These are phyloP conservation scores for Alnus rubra DNA, from an alignment of 306 rosid species.

Conservation along the genomic window DNA sequence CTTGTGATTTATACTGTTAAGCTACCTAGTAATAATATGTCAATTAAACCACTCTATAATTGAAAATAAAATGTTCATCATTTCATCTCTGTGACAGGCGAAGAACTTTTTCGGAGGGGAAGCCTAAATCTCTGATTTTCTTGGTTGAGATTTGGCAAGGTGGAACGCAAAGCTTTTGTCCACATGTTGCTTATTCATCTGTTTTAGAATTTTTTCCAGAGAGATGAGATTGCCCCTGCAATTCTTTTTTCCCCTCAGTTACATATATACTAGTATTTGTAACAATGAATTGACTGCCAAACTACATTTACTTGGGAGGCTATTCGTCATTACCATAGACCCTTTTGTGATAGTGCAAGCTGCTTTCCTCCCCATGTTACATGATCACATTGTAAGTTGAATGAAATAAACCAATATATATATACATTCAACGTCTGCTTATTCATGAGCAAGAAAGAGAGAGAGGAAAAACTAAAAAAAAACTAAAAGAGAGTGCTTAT, in stretches of 20 bases:
- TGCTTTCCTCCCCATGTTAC: conserved; percentile 19
- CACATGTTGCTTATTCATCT: conserved; percentile 24
- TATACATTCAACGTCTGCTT: background rate
- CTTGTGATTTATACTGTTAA: conserved; percentile 4
- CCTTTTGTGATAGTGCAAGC: conserved; percentile 27
- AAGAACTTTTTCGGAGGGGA: conserved; percentile 51
- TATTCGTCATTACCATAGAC: background rate
- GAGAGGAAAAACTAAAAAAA: too few relatives aligned
- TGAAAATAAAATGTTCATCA: conserved; percentile 25
- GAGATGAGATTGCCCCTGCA: background rate
- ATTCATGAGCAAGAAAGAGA: background rate
- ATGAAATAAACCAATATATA: conserved; percentile 8
- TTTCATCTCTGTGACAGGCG: conserved; percentile 51
- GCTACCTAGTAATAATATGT: conserved; percentile 12
- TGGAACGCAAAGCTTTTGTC: conserved; percentile 6
- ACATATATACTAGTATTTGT: conserved; percentile 3
- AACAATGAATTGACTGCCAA: conserved; percentile 10
- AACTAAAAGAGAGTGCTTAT: too few relatives aligned
- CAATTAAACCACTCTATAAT: conserved; percentile 12
- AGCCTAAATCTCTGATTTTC: conserved; percentile 19
- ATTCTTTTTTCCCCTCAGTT: conserved; percentile 14
- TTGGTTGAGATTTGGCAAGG: conserved; percentile 25
- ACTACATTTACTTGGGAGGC: conserved; percentile 21
- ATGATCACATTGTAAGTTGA: conserved; percentile 22
- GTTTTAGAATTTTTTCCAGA: conserved; percentile 19